phyloP scores from a whole-genome alignment of 2,329 filamentous ascomycete genomes.

The Nigrospora oryzae region DNA sequence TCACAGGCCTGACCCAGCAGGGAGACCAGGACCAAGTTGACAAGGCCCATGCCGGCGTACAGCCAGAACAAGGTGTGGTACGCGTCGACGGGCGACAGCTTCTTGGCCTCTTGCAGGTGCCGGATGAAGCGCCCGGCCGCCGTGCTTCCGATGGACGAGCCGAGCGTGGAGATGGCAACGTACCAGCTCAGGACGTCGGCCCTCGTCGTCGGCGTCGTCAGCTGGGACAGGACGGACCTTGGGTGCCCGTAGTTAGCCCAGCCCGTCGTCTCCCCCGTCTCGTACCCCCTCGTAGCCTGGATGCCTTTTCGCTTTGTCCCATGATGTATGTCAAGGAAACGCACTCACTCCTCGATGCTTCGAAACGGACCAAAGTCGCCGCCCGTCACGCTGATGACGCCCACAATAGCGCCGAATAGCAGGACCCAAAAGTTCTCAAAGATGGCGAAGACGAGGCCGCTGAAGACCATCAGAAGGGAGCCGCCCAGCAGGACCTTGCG shows the following conservation, averaged over 20 bases:
- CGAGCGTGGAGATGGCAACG: conserved; percentile 47
- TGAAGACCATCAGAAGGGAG: conserved; percentile 44
- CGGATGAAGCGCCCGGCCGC: conserved; percentile 52
- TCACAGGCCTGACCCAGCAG: conserved; percentile 26
- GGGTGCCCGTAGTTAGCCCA: conserved; percentile 35
- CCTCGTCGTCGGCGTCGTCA: conserved; percentile 34
- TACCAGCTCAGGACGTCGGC: conserved; percentile 57
- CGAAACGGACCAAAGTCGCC: conserved; percentile 61
- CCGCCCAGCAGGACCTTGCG: conserved; percentile 44
- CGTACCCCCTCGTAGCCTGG: conserved; percentile 34
- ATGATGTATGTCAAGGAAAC: neutral
- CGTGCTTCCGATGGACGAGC: conserved; percentile 51
- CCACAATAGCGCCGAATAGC: conserved; percentile 47
- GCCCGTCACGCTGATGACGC: conserved; percentile 55
- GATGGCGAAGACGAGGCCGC: conserved; percentile 46
- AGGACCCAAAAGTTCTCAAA: conserved; percentile 49
- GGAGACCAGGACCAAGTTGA: conserved; percentile 47
- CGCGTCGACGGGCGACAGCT: conserved; percentile 11
- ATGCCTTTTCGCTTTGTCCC: conserved; percentile 2
- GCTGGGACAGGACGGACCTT: conserved; percentile 39
- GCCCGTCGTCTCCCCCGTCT: neutral
- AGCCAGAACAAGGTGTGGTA: conserved; percentile 39
- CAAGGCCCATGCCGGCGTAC: conserved; percentile 46
- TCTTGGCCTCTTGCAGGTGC: conserved; percentile 27
- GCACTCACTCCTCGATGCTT: conserved; percentile 49